These are phyloP conservation scores for Beauveria sp. DNA, from an alignment of 2,329 filamentous ascomycete genomes.

Conservation along the genomic window DNA sequence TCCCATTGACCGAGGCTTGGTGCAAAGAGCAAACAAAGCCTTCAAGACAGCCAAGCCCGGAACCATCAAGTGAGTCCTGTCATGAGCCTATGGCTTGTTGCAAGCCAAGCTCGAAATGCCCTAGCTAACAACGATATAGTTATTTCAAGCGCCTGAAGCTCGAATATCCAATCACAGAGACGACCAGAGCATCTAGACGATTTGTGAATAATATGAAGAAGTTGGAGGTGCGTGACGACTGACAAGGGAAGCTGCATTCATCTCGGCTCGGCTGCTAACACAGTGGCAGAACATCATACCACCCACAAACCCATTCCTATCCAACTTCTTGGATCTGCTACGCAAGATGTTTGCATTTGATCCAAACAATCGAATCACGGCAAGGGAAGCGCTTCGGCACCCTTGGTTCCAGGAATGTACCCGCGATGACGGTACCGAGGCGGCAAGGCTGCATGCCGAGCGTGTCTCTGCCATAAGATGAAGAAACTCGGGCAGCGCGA, in stretches of 20 bases:
- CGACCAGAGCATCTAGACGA: slow-evolving; percentile 4
- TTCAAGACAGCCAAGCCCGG: slow-evolving; percentile 4
- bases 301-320: slow-evolving; percentile 42
- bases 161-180: slow-evolving; percentile 4
- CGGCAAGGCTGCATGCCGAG: slow-evolving; percentile 8
- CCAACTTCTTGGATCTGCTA: slow-evolving; percentile 49
- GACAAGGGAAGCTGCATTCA: no score
- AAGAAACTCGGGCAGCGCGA: neutral
- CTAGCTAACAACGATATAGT: neutral
- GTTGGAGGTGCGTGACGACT: neutral
- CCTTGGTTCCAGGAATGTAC: slow-evolving; percentile 53
- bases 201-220: slow-evolving; percentile 12
- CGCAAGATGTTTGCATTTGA: slow-evolving; percentile 57
- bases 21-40: slow-evolving; percentile 6
- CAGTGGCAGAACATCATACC: slow-evolving; percentile 43
- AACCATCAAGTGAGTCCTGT: slow-evolving; percentile 3
- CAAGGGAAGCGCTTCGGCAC: slow-evolving; percentile 51
- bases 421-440: slow-evolving; percentile 18
- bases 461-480: neutral
- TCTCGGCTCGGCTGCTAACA: neutral
- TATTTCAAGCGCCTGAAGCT: slow-evolving; percentile 11
- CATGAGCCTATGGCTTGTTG: neutral
- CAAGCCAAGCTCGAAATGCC: neutral
- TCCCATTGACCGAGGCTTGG: slow-evolving; percentile 34
- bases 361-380: slow-evolving; percentile 49